A percentile compares a stretch with the other conserved stretches of the same genome.
Conservation (phyloP, 345 rosid genomes). For the Ceriops decandra region DNA sequence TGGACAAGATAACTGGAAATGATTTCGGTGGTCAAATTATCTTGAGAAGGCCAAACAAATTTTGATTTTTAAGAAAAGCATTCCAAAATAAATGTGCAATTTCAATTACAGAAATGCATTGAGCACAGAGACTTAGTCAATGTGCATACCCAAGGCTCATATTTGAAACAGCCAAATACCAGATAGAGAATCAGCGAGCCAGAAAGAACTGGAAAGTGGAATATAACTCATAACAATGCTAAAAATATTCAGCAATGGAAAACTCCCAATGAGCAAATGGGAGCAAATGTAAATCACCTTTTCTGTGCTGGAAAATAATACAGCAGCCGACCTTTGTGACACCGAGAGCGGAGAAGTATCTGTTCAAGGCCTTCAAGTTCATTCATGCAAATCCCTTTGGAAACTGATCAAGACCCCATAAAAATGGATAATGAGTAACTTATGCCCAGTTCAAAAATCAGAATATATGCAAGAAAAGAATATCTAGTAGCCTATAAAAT, state of each 20-base stretch:
- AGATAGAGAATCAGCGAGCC: conserved; percentile 1
- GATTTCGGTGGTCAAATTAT: conserved; percentile 16
- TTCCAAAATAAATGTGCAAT: too few relatives aligned
- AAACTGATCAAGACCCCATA: conserved; percentile 41
- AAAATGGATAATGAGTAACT: neutral
- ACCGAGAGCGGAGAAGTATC: conserved; percentile 63
- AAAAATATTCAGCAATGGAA: neutral
- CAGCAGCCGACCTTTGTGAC: conserved; percentile 90
- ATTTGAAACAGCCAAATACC: conserved; percentile 5
- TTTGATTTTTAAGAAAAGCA: neutral
- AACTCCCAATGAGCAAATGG: neutral
- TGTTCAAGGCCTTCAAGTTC: conserved; percentile 61
- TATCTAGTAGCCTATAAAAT: neutral
- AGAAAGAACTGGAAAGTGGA: neutral
- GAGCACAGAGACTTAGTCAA: neutral
- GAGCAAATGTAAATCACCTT: conserved; percentile 35
- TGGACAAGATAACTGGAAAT: conserved; percentile 42
- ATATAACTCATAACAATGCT: neutral
- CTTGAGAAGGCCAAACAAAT: conserved; percentile 13
- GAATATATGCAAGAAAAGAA: neutral
- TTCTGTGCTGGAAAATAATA: conserved; percentile 74
- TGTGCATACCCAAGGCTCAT: neutral
- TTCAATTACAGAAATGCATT: too few relatives aligned
- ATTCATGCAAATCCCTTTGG: conserved; percentile 42
- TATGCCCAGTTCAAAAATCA: neutral